Evolutionary conservation across 371 early-diverging fungal genomes (phyloP).

Genomic region (Mucor sp.): DNA sequence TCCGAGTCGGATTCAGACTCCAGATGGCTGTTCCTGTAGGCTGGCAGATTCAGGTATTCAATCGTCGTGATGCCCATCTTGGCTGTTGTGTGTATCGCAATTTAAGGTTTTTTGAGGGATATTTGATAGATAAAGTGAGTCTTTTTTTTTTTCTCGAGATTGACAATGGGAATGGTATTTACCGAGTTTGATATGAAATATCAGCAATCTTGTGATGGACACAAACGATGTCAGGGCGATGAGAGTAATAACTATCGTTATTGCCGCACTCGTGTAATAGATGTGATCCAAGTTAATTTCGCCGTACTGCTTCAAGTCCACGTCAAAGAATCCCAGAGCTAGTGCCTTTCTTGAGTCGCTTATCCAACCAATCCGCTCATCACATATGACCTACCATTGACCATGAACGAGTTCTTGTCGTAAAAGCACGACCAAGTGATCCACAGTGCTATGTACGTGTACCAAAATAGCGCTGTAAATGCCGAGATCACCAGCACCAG

Average conservation of each 20-base stretch:
- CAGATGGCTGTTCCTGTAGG: not conserved
- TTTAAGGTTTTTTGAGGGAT: not conserved
- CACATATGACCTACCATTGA: constrained; percentile 26
- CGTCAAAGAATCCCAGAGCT: constrained; percentile 2
- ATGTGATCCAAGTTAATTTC: not conserved
- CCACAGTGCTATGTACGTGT: constrained; percentile 23
- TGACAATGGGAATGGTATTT: constrained; percentile 4
- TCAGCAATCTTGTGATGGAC: constrained; percentile 40
- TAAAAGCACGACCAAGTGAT: constrained; percentile 37
- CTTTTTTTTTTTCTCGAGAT: not conserved
- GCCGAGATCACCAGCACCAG: constrained; percentile 26
- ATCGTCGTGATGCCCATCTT: constrained; percentile 52
- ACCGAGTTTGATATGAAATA: constrained; percentile 54
- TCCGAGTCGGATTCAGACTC: constrained; percentile 4
- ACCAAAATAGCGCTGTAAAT: constrained; percentile 37
- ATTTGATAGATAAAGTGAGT: constrained; percentile 4
- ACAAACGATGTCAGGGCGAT: constrained; percentile 25
- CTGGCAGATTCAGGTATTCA: constrained; percentile 41
- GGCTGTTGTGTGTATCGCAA: constrained; percentile 19
- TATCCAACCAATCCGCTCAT: not conserved
- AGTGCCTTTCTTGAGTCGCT: not conserved
- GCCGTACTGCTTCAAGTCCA: not conserved
- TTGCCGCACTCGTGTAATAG: not conserved
- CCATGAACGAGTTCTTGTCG: constrained; percentile 29
- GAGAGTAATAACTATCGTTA: constrained; percentile 16